Conservation (phyloP, 208 protist genomes). For the Crithidia mellificae region DNA sequence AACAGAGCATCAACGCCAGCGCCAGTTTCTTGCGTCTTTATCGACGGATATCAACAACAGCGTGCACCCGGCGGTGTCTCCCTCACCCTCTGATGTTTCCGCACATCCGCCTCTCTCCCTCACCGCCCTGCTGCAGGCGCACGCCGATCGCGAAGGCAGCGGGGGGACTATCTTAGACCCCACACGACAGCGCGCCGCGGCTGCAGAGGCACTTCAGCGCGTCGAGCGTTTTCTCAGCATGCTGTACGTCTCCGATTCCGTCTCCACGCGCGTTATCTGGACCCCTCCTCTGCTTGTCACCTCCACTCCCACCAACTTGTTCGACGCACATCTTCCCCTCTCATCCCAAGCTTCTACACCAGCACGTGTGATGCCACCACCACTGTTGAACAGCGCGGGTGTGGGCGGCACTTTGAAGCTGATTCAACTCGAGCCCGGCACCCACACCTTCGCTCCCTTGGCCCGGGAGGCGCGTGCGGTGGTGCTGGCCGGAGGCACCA, state of each 20-base stretch:
- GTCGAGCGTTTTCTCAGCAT: constrained; percentile 32
- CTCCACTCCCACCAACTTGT: too few species aligned
- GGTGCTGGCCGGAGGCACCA: constrained; percentile 92
- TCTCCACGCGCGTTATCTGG: constrained; percentile 32
- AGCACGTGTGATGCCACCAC: too few species aligned
- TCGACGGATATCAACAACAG: too few species aligned
- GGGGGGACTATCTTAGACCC: not conserved
- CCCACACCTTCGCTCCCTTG: constrained; percentile 60
- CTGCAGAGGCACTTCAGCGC: constrained; percentile 27
- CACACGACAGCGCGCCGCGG: constrained; percentile 12
- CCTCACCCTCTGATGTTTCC: too few species aligned
- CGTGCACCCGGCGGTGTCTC: too few species aligned
- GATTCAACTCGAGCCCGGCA: constrained; percentile 71
- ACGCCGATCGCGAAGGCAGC: not conserved
- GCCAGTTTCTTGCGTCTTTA: too few species aligned
- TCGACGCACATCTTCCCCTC: too few species aligned
- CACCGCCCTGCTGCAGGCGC: not conserved
- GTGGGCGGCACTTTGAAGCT: constrained; percentile 41
- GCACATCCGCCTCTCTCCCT: too few species aligned
- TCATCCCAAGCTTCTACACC: too few species aligned
- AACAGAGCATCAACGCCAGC: too few species aligned
- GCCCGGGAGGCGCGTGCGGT: constrained; percentile 55
- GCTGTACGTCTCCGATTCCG: constrained; percentile 34
- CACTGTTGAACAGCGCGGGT: not conserved
- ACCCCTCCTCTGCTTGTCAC: too few species aligned